Evolutionary conservation across 1,284 basidiomycete species (phyloP), one percentile per base, ranked within the genome.

Genomic region (Anthracocystis panici-leucophaei): DNA sequence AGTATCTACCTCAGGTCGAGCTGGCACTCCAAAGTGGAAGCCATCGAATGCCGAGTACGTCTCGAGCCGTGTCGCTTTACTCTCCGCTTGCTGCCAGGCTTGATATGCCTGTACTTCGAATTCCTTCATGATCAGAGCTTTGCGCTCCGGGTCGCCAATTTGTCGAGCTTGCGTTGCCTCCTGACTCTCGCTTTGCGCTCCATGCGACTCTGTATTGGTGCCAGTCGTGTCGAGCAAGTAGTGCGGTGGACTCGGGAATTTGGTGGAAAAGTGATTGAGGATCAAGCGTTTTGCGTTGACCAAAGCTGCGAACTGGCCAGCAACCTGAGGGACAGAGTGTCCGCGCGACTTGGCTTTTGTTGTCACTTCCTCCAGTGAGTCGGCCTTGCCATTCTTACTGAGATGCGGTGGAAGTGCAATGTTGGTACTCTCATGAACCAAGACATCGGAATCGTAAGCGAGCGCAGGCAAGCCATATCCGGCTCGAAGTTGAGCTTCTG

Each of bases 351-450:
- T 53, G 1, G 81, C 82, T 51, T 75, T 75, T 9, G 58, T 64
- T 42, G 69, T 38, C 11, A 79, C 68, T 20, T 79, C 68, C 14
- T 74, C 72, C 5, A 65, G 51, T 11, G 54, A 64, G 44, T 78
- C 74, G 1, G 63, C 50, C 48, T 75, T 79, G 54, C 69, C 69
- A 20, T 75, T 65, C 48, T 60, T 57, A 33, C 64, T 64, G 25
- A 77, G 74, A 48, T 70, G 44, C 20, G 62, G 50, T 3, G 77
- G 71, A 40, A 84, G 66, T 1, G 79, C 79, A 18, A 79, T 80
- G 58, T 84, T 84, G 33, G 83, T 84, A 49, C 78, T 82, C 55
- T 84, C 83, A 54, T 84, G 83, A 1, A 84, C 82, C 18, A 84
- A 56, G 5, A 84, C 62, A 52, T 84, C 82, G 8, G 79, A 73